A percentile compares a stretch with the other conserved stretches of the same genome.
phyloP scores from a whole-genome alignment of 345 rosid species.

The Hibiscus trionum region DNA sequence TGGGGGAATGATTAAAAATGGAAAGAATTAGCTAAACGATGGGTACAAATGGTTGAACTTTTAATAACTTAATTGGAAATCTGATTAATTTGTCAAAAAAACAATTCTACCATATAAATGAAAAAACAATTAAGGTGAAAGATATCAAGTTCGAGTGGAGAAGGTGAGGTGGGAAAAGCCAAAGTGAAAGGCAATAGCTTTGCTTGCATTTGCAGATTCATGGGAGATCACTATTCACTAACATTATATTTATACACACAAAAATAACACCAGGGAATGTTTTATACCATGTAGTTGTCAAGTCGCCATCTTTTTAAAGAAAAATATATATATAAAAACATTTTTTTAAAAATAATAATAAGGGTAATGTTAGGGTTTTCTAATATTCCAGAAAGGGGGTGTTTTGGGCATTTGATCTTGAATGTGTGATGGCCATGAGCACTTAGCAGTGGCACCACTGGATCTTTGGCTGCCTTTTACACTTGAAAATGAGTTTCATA shows the following conservation, averaged over 20 bases:
- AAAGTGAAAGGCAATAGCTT: constrained; percentile 20
- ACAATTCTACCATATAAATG: neutral
- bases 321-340: neutral
- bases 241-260: neutral
- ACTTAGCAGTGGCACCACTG: no score
- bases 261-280: constrained; percentile 19
- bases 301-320: constrained; percentile 24
- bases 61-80: neutral
- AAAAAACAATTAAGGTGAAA: neutral
- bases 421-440: no score
- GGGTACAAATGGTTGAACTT: no score
- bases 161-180: constrained; percentile 15
- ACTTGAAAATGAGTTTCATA: neutral
- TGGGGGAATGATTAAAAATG: constrained; percentile 2
- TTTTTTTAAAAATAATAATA: no score
- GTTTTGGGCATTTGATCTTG: no score
- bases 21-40: neutral
- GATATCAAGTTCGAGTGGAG: neutral
- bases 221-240: constrained; percentile 8
- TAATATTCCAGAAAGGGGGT: no score
- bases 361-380: no score
- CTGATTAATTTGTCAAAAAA: neutral
- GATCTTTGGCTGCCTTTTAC: no score
- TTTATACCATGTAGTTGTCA: constrained; percentile 24
- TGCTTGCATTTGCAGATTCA: constrained; percentile 41